These are phyloP conservation scores for Xylariaceae sp. DNA, from an alignment of 2,329 filamentous ascomycete species.

Conservation along the genomic window DNA sequence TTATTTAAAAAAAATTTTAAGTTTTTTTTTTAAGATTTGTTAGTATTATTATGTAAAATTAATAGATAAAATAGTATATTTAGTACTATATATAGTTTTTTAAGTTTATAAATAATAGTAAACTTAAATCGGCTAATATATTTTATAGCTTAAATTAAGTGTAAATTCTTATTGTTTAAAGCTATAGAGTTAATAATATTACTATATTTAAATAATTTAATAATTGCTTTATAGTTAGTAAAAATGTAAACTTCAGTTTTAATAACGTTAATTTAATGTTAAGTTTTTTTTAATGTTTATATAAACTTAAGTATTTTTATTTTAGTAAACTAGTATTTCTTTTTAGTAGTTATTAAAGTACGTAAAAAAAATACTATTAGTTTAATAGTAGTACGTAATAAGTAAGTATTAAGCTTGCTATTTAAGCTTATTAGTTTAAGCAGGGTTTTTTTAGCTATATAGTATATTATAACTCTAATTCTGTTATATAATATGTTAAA, in stretches of 20 bases:
- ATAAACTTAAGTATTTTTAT: constrained; percentile 13
- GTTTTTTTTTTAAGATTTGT: no score
- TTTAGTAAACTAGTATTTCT: constrained; percentile 9
- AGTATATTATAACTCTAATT: constrained; percentile 12
- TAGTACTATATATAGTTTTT: constrained; percentile 9
- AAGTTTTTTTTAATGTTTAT: constrained; percentile 10
- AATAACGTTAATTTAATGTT: constrained; percentile 4
- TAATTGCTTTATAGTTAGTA: constrained; percentile 12
- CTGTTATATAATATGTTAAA: constrained; percentile 9
- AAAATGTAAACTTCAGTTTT: constrained; percentile 7
- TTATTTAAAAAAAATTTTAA: neutral
- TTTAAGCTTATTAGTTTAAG: neutral
- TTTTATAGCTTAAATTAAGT: constrained; percentile 11
- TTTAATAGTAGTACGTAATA: neutral
- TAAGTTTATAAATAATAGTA: constrained; percentile 9
- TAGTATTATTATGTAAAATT: no score
- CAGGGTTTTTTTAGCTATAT: constrained; percentile 1
- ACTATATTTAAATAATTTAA: constrained; percentile 7
- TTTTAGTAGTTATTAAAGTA: neutral
- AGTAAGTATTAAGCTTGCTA: neutral
- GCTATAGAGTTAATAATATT: constrained; percentile 13
- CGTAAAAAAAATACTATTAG: constrained; percentile 1
- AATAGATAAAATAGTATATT: constrained; percentile 10
- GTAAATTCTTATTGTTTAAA: constrained; percentile 11
- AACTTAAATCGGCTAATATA: constrained; percentile 9